Evolutionary conservation across 345 rosid species (phyloP).

Genomic region (Noccaea caerulescens): DNA sequence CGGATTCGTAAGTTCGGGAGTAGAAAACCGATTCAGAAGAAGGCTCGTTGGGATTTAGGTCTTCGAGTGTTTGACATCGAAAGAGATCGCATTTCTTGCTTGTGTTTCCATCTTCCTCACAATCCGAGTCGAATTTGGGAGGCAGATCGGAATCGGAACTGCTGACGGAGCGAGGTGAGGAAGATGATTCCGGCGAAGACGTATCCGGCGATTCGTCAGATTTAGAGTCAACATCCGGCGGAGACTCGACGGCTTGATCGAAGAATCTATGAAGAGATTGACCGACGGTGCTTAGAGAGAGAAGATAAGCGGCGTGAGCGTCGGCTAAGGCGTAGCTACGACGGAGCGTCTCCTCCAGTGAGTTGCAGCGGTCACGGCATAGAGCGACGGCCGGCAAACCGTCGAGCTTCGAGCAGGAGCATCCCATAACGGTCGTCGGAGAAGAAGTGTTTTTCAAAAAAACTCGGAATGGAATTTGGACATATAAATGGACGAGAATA

Average conservation of each 20-base stretch:
- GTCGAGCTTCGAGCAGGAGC: constrained; percentile 53
- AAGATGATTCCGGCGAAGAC: constrained; percentile 36
- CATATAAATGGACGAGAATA: not conserved
- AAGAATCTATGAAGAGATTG: constrained; percentile 52
- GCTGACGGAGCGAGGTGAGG: constrained; percentile 42
- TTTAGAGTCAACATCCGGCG: constrained; percentile 13
- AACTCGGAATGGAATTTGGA: not conserved
- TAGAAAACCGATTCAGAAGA: constrained; percentile 20
- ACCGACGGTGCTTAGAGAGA: constrained; percentile 55
- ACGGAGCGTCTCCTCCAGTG: constrained; percentile 58
- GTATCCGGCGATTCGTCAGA: not conserved
- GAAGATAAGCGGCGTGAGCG: constrained; percentile 58
- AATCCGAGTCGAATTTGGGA: constrained; percentile 56
- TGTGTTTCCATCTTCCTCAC: constrained; percentile 51
- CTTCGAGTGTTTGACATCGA: constrained; percentile 25
- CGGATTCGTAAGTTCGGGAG: constrained; percentile 29
- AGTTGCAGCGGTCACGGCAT: constrained; percentile 66
- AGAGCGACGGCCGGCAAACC: constrained; percentile 59
- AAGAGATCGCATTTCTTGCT: constrained; percentile 8
- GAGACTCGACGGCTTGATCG: constrained; percentile 34
- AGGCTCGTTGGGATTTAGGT: constrained; percentile 15
- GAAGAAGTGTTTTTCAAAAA: not conserved
- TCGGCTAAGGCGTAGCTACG: constrained; percentile 60
- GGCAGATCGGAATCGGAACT: constrained; percentile 54
- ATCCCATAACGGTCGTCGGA: constrained; percentile 47